These are phyloP conservation scores for Amanita molliuscula DNA, from an alignment of 768 basidiomycete genomes.

Conservation along the genomic window DNA sequence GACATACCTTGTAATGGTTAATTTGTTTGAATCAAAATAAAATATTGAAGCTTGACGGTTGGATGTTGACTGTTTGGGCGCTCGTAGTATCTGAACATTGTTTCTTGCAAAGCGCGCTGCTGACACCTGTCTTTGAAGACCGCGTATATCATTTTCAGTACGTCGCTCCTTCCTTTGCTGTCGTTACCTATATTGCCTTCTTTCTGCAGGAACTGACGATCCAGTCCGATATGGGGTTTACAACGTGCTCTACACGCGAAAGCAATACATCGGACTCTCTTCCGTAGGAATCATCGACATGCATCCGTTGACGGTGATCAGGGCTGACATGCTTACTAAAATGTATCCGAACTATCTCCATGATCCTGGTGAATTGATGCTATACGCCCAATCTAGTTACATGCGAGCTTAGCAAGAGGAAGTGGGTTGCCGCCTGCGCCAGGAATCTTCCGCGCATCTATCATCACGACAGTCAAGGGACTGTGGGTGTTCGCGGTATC, in stretches of 20 bases:
- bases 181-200: no score
- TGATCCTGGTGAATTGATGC: background rate
- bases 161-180: background rate
- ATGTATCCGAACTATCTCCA: background rate
- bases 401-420: slow-evolving; percentile 23
- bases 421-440: background rate
- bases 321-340: no score
- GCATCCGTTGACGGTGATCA: no score
- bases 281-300: no score
- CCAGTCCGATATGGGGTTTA: background rate
- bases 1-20: background rate
- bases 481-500: no score
- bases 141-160: background rate
- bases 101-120: no score
- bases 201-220: background rate
- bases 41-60: no score
- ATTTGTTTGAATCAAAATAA: no score
- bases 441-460: background rate
- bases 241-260: background rate
- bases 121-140: background rate
- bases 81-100: no score
- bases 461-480: no score
- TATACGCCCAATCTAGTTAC: slow-evolving; percentile 23
- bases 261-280: no score
- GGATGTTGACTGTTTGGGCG: no score